These are phyloP conservation scores for Cucurbita maxima DNA, from an alignment of 306 rosid genomes.

Conservation along the genomic window DNA sequence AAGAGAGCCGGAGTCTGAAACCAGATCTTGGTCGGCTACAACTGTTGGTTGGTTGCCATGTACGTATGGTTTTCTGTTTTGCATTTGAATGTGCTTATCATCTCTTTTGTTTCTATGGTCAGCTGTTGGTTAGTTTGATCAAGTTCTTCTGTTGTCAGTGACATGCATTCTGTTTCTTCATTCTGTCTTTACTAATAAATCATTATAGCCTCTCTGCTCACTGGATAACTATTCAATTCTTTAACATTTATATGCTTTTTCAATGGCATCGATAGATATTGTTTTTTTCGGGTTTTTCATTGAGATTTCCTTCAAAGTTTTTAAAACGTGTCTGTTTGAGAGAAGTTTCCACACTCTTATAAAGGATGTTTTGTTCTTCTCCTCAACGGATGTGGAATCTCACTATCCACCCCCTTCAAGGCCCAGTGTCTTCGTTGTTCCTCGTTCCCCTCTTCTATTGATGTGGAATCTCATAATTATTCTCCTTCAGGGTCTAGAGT, in stretches of 20 bases:
- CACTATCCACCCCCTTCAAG: too few relatives aligned
- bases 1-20: neutral
- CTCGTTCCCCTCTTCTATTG: too few relatives aligned
- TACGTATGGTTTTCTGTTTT: neutral
- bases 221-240: neutral
- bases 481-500: too few relatives aligned
- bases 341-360: too few relatives aligned
- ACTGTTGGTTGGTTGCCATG: neutral
- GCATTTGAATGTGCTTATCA: neutral
- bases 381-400: too few relatives aligned
- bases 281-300: too few relatives aligned
- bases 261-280: too few relatives aligned
- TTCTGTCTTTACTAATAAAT: constrained; percentile 1
- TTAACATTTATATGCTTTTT: neutral
- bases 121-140: constrained; percentile 1
- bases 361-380: too few relatives aligned
- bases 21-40: neutral
- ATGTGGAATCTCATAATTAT: too few relatives aligned
- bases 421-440: too few relatives aligned
- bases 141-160: neutral
- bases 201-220: neutral
- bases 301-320: too few relatives aligned
- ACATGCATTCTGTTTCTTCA: constrained; percentile 5
- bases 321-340: too few relatives aligned
- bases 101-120: neutral